A percentile compares a stretch with the other conserved stretches of the same genome.
phyloP scores from a whole-genome alignment of 305 asterid genomes.

The Fraxinus sp. region DNA sequence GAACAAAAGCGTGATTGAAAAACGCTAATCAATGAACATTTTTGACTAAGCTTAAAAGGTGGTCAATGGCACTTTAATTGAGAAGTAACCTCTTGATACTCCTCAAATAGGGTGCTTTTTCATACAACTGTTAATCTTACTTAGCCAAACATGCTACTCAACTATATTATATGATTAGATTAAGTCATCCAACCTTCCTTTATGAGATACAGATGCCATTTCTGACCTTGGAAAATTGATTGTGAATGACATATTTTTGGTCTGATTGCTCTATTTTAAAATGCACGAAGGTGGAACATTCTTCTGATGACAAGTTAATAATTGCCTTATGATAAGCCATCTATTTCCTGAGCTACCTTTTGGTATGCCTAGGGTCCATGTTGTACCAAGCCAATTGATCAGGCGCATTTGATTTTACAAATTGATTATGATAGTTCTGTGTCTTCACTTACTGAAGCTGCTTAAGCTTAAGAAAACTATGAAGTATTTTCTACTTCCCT shows the following conservation, averaged over 20 bases:
- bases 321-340: neutral
- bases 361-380: neutral
- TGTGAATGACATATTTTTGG: neutral
- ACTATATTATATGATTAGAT: neutral
- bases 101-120: neutral
- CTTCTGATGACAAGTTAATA: neutral
- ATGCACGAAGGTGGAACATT: neutral
- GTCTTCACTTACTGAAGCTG: neutral
- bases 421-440: neutral
- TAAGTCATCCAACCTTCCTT: neutral
- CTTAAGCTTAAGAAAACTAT: neutral
- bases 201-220: neutral
- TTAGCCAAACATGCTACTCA: neutral
- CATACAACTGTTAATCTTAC: neutral
- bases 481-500: neutral
- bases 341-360: neutral
- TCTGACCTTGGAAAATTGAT: neutral
- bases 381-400: neutral
- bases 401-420: neutral
- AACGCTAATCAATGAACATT: neutral
- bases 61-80: neutral
- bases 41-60: neutral
- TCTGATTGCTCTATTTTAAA: neutral
- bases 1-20: too few species aligned
- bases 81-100: neutral